Evolutionary conservation across 805 yeast genomes (phyloP), one percentile per base, ranked within the genome.

Genomic region (Pichia insulana): DNA sequence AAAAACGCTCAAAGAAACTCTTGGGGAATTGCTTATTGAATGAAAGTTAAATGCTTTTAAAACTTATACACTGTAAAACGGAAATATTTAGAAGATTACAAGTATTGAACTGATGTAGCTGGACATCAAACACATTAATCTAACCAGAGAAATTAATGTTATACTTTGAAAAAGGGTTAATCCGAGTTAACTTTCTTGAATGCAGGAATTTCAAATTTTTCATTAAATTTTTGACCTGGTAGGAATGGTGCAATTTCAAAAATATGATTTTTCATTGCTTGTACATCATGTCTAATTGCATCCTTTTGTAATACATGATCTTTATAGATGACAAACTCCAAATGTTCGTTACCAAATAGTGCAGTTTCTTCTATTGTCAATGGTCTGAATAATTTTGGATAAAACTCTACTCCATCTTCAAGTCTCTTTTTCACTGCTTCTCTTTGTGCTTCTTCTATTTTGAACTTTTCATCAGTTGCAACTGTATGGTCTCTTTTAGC

Each of bases 361-460:
- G 46, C 50, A 7, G 57, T 45, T 34, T 65, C 63, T 17, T 58
- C 58, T 20, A 62, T 61, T 11, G 68, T 48, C 6, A 71, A 64
- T 12, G 62, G 69, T 55, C 71, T 76, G 64, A 90, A 90, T 35
- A 87, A 63, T 55, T 79, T 78, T 18, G 97, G 96, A 50, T 76
- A 78, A 61, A 84, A 88, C 50, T 80, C 88, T 1, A 74, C 80
- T 12, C 90, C 94, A 38, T 80, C 83, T 50, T 83, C 95, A 16
- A 66, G 63, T 52, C 97, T 74, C 53, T 77, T 71, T 59, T 79
- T 82, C 13, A 95, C 87, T 34, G 69, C 63, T 16, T 64, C 64
- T 58, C 98, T 75, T 65, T 92, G 98, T n/a, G 70, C 71, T 47
- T 86, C 83, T 64, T 92, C 98, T 42, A 92, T 86, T 51, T 76